Evolutionary conservation across 1,284 basidiomycete species (phyloP).

Genomic region (Tremellales sp.): DNA sequence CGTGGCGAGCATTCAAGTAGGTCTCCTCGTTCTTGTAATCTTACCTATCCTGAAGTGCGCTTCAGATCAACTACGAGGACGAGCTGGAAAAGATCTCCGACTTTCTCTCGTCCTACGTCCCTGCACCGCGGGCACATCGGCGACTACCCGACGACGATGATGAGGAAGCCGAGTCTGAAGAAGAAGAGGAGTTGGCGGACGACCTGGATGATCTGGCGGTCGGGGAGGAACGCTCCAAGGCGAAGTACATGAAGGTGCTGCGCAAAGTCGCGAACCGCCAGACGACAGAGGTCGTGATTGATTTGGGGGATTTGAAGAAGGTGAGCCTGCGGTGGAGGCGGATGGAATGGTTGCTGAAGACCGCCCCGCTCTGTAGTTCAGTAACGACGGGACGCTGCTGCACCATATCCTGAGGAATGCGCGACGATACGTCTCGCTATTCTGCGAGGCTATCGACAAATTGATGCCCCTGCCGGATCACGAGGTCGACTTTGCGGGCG

Average conservation of each 20-base stretch:
- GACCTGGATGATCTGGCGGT: constrained; percentile 50
- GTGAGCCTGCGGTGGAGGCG: constrained; percentile 22
- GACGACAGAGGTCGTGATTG: constrained; percentile 44
- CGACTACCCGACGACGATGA: constrained; percentile 33
- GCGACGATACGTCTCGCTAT: constrained; percentile 84
- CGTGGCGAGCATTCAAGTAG: constrained; percentile 43
- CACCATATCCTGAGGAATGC: constrained; percentile 76
- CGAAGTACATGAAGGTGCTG: constrained; percentile 88
- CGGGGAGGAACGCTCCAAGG: constrained; percentile 41
- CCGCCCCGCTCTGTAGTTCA: constrained; percentile 19
- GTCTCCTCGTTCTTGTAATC: constrained; percentile 13
- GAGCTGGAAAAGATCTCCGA: constrained; percentile 42
- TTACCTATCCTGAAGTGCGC: constrained; percentile 1
- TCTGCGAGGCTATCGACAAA: constrained; percentile 85
- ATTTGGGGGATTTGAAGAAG: constrained; percentile 47
- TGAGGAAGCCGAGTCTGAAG: constrained; percentile 52
- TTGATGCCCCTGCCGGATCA: constrained; percentile 80
- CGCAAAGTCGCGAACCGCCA: constrained; percentile 85
- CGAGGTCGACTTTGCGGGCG: constrained; percentile 81
- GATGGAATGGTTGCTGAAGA: constrained; percentile 43
- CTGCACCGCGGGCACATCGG: constrained; percentile 20
- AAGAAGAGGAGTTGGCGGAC: constrained; percentile 49
- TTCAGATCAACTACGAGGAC: constrained; percentile 43
- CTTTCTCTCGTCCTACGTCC: constrained; percentile 41
- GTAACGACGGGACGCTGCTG: constrained; percentile 66